phyloP scores from a whole-genome alignment of 2,329 filamentous ascomycete genomes.

The Plectosphaerella sp. region DNA sequence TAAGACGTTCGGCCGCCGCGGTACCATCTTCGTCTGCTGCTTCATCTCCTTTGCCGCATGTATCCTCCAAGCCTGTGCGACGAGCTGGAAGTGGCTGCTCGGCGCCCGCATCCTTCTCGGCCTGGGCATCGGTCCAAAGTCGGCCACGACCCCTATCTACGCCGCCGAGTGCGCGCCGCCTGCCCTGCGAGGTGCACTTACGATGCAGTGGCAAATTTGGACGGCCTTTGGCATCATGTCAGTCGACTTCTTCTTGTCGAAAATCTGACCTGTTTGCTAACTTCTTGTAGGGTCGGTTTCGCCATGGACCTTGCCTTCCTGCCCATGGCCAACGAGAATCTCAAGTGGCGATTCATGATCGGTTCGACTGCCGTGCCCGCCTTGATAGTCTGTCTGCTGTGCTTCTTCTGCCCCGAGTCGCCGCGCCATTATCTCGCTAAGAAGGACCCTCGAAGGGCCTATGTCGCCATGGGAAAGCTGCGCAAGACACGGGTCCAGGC shows the following conservation, averaged over 20 bases:
- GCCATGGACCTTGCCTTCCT: neutral
- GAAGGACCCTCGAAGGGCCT: conserved; percentile 40
- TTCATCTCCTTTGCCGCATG: conserved; percentile 52
- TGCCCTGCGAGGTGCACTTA: conserved; percentile 59
- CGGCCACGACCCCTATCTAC: conserved; percentile 65
- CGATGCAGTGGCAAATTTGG: conserved; percentile 68
- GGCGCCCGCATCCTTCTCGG: conserved; percentile 66
- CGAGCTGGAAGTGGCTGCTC: conserved; percentile 62
- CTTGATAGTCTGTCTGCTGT: conserved; percentile 49
- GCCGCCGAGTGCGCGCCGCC: conserved; percentile 65
- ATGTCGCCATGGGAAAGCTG: conserved; percentile 37
- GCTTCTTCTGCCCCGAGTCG: conserved; percentile 45
- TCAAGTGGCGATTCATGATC: conserved; percentile 67
- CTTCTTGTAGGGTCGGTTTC: neutral
- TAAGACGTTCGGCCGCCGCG: conserved; percentile 62
- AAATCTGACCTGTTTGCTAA: neutral
- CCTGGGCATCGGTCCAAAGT: conserved; percentile 67
- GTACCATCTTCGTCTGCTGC: conserved; percentile 67
- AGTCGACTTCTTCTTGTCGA: neutral
- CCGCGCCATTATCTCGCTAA: conserved; percentile 48
- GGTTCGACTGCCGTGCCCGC: conserved; percentile 61
- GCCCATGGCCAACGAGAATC: conserved; percentile 20
- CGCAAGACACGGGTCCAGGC: conserved; percentile 49
- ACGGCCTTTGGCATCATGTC: conserved; percentile 48
- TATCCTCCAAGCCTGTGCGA: conserved; percentile 44